Percentiles rank a stretch among this genome's conserved stretches.
Evolutionary conservation across 345 rosid genomes (phyloP).

Genomic region (Streptanthus diversifolius): DNA sequence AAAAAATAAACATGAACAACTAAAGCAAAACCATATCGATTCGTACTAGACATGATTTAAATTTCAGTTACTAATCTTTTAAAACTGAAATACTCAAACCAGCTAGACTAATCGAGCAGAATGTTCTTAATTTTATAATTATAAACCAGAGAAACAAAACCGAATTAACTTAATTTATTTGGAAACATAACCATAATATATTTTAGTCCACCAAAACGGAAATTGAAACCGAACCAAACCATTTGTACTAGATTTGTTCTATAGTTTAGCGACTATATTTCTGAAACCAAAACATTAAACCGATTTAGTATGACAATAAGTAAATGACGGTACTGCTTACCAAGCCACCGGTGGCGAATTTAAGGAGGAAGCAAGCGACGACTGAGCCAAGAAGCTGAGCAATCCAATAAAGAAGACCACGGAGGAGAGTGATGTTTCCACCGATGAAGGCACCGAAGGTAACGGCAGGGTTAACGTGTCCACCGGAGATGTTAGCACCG

Average conservation of each 20-base stretch:
- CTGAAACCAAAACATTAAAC: background rate
- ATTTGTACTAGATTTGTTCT: too few species aligned
- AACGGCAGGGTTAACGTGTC: slow-evolving; percentile 92
- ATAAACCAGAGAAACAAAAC: too few species aligned
- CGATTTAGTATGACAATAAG: background rate
- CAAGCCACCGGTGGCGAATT: slow-evolving; percentile 65
- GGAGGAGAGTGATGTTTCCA: slow-evolving; percentile 84
- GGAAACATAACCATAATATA: too few species aligned
- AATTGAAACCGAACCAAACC: background rate
- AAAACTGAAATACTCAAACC: too few species aligned
- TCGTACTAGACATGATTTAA: background rate
- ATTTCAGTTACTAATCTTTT: background rate
- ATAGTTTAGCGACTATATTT: too few species aligned
- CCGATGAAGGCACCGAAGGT: slow-evolving; percentile 86
- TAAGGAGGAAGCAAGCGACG: slow-evolving; percentile 77
- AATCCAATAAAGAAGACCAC: slow-evolving; percentile 80
- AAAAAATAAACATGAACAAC: background rate
- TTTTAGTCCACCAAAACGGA: background rate
- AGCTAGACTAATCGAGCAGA: too few species aligned
- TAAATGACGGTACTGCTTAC: slow-evolving; percentile 42
- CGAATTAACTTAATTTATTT: too few species aligned
- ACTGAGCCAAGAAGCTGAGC: slow-evolving; percentile 86
- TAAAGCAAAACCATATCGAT: background rate
- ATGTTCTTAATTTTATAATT: too few species aligned
- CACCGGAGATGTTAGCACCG: slow-evolving; percentile 83